Evolutionary conservation across 495 filamentous ascomycete species (phyloP).

Genomic region (Neohortaea acidophila): DNA sequence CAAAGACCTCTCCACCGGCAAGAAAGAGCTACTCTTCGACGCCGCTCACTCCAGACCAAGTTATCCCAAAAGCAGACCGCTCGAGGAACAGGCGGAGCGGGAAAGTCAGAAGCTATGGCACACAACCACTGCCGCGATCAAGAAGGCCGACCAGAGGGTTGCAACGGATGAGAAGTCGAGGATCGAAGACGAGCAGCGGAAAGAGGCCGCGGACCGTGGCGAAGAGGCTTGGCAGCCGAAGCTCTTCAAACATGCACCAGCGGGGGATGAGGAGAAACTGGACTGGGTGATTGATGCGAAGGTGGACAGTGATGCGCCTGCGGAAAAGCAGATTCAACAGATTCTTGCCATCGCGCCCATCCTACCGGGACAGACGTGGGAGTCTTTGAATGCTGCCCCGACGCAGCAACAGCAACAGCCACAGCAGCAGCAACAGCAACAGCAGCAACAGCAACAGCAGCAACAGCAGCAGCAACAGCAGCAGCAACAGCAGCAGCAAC

Average conservation of each 20-base stretch:
- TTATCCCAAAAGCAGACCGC: conserved; percentile 54
- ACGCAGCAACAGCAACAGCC: not conserved
- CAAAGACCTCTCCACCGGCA: conserved; percentile 64
- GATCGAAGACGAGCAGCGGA: conserved; percentile 81
- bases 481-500: conserved; percentile 9
- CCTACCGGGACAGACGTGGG: conserved; percentile 59
- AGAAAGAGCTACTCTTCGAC: conserved; percentile 82
- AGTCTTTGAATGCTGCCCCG: not conserved
- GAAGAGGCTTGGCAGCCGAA: conserved; percentile 77
- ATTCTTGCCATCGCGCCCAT: conserved; percentile 80
- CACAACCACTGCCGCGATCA: conserved; percentile 63
- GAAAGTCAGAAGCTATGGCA: conserved; percentile 84
- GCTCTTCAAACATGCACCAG: conserved; percentile 61
- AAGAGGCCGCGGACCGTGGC: conserved; percentile 71
- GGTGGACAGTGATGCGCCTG: conserved; percentile 46
- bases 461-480: conserved; percentile 1
- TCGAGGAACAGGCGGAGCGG: conserved; percentile 76
- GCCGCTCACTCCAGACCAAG: conserved; percentile 61
- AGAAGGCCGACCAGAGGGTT: conserved; percentile 65
- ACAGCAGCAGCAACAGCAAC: not conserved
- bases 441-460: conserved; percentile 1
- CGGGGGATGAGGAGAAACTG: conserved; percentile 74
- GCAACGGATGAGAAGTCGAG: conserved; percentile 92
- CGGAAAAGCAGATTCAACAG: conserved; percentile 63
- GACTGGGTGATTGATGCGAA: conserved; percentile 91